Evolutionary conservation across 2,329 filamentous ascomycete genomes (phyloP), one percentile per base, ranked within the genome.

Genomic region (Phaeosphaeria sp.): DNA sequence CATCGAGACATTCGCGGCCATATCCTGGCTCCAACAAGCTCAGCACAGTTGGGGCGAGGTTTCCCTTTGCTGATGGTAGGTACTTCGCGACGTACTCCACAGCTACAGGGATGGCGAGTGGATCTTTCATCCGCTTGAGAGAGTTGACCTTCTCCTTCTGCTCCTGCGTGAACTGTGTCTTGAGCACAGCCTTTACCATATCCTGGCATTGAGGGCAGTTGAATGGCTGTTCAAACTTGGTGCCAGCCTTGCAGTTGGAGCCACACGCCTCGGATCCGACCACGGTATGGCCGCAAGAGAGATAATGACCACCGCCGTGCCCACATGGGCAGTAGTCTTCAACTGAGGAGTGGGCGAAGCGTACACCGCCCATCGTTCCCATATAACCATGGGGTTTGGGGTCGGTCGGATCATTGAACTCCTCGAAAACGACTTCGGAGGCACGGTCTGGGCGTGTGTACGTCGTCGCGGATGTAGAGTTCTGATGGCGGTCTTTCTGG

Each of bases 251-350:
- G 51, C 65, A 67, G 27, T 64, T 64, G 1, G 36, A 6, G 2
- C 63, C 61, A n/a, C 63, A 67, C 3, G 61, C 50, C 3, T 39
- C 49, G 3, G 30, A 8, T 13, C 51, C 54, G 2, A 53, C 18
- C 42, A 68, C 20, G 44, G 46, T 60, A 47, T 68, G 63, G 22
- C 61, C 61, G 40, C 65, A 68, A 1, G 53, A 36, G 22, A 68
- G 59, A 21, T 50, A 51, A 44, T 65, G 61, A 0, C 46, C 55
- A 18, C 49, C 44, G n/a, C 48, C 36, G 13, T 11, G 17, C 17
- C 60, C 54, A 24, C 55, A 56, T 1, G 43, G 15, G n/a, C 42
- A 53, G 17, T 54, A 25, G 27, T 48, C 48, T 40, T 53, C 51
- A 8, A 50, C 39, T 7, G 24, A 33, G 7, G 53, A 49, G 11